A percentile compares a stretch with the other conserved stretches of the same genome.
phyloP scores from a whole-genome alignment of 805 yeast species.

The Candida peoriensis region DNA sequence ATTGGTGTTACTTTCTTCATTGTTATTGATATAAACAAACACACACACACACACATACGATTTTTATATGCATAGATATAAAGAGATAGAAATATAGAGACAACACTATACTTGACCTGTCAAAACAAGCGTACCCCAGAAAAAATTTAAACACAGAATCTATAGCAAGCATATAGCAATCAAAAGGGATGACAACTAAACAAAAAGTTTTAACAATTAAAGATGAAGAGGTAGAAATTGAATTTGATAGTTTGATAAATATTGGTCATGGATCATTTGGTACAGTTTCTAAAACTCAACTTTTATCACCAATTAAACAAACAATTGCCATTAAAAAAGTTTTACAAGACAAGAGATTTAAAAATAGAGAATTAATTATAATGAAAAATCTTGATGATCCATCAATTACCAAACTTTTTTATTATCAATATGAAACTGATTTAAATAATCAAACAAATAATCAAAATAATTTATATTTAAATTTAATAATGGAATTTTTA shows the following conservation, averaged over 20 bases:
- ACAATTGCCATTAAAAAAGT: slow-evolving; percentile 93
- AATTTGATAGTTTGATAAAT: slow-evolving; percentile 79
- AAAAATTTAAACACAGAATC: background rate
- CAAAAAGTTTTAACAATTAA: slow-evolving; percentile 11
- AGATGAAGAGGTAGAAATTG: slow-evolving; percentile 38
- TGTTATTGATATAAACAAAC: no score
- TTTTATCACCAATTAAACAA: slow-evolving; percentile 61
- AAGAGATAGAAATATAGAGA: no score
- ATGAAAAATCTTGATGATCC: slow-evolving; percentile 87
- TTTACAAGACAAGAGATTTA: slow-evolving; percentile 91
- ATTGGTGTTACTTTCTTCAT: no score
- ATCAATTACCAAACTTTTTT: slow-evolving; percentile 81
- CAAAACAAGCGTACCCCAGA: background rate
- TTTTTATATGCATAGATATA: no score
- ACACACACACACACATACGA: no score
- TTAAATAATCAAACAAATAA: slow-evolving; percentile 28
- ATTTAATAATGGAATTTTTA: slow-evolving; percentile 83
- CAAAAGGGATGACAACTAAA: background rate
- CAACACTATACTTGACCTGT: background rate
- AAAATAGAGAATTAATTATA: slow-evolving; percentile 90
- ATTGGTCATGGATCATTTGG: slow-evolving; percentile 99
- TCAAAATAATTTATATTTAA: slow-evolving; percentile 67
- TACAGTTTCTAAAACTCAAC: slow-evolving; percentile 85
- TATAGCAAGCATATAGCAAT: no score
- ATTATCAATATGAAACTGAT: slow-evolving; percentile 81